A percentile compares a stretch with the other conserved stretches of the same genome.
Evolutionary conservation across 2,329 filamentous ascomycete genomes (phyloP).

Genomic region (Phialemonium atrogriseum): DNA sequence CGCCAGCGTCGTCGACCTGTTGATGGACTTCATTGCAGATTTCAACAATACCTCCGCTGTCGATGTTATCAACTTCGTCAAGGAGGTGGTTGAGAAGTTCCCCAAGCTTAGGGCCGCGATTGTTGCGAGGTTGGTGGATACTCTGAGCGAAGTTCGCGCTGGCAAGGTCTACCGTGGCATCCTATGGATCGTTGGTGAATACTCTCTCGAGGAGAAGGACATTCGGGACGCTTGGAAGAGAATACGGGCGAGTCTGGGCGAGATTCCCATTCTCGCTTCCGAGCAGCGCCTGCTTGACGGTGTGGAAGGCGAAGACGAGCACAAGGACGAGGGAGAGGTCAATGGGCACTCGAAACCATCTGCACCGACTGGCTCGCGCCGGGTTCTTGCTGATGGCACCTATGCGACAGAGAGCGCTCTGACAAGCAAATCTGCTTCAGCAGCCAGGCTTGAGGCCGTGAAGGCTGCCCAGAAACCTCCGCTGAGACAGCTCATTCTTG

Average conservation of each 20-base stretch:
- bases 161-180: conserved; percentile 97
- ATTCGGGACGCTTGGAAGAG: conserved; percentile 96
- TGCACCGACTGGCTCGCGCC: conserved; percentile 75
- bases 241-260: conserved; percentile 85
- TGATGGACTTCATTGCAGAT: conserved; percentile 99
- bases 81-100: conserved; percentile 98
- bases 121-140: conserved; percentile 79
- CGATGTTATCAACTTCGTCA: conserved; percentile 97
- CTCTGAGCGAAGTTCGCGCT: conserved; percentile 84
- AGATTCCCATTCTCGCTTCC: conserved; percentile 93
- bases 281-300: conserved; percentile 89
- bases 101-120: conserved; percentile 82
- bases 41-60: conserved; percentile 96
- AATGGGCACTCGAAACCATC: conserved; percentile 78
- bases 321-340: conserved; percentile 53
- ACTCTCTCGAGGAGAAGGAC: conserved; percentile 86
- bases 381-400: conserved; percentile 90
- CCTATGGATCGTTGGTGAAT: conserved; percentile 96
- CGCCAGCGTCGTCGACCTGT: conserved; percentile 86
- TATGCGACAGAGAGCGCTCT: conserved; percentile 96
- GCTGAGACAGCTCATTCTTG: conserved; percentile 85
- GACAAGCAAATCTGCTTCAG: conserved; percentile 82
- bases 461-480: conserved; percentile 96
- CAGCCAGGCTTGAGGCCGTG: conserved; percentile 88
- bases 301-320: conserved; percentile 61